A percentile compares a stretch with the other conserved stretches of the same genome.
These are phyloP conservation scores for Ophiostoma ulmi DNA, from an alignment of 2,329 filamentous ascomycete species.

Conservation along the genomic window DNA sequence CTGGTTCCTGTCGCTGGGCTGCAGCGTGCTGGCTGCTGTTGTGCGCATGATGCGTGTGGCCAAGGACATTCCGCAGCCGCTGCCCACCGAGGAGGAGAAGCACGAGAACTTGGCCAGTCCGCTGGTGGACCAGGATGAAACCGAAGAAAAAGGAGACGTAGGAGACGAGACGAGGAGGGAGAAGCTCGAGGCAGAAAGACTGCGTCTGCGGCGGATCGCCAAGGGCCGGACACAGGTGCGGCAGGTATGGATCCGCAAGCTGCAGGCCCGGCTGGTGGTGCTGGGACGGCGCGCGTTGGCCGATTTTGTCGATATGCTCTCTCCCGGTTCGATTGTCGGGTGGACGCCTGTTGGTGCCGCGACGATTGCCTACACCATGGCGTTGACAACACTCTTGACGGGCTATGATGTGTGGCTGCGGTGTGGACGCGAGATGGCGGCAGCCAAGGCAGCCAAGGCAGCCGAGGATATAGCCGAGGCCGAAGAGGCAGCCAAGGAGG, in stretches of 20 bases:
- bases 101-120: constrained; percentile 18
- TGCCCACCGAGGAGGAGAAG: constrained; percentile 29
- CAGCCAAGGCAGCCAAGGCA: background rate
- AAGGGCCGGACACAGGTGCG: constrained; percentile 31
- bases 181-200: constrained; percentile 31
- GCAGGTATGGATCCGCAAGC: background rate
- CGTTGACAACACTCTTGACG: constrained; percentile 58
- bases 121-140: constrained; percentile 32
- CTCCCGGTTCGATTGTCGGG: constrained; percentile 56
- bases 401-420: constrained; percentile 56
- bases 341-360: constrained; percentile 53
- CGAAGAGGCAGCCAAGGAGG: too few relatives aligned
- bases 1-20: constrained; percentile 61
- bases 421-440: constrained; percentile 19
- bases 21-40: constrained; percentile 43
- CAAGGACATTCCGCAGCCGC: constrained; percentile 37
- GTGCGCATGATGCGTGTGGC: constrained; percentile 36
- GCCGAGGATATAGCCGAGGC: background rate
- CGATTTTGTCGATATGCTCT: constrained; percentile 56
- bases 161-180: background rate
- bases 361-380: constrained; percentile 53
- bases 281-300: constrained; percentile 39
- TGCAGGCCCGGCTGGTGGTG: constrained; percentile 34
- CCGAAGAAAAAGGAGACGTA: background rate
- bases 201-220: constrained; percentile 36